Evolutionary conservation across 2,329 filamentous ascomycete species (phyloP), one percentile per base, ranked within the genome.

Genomic region (Penicillium fuscoglaucum): DNA sequence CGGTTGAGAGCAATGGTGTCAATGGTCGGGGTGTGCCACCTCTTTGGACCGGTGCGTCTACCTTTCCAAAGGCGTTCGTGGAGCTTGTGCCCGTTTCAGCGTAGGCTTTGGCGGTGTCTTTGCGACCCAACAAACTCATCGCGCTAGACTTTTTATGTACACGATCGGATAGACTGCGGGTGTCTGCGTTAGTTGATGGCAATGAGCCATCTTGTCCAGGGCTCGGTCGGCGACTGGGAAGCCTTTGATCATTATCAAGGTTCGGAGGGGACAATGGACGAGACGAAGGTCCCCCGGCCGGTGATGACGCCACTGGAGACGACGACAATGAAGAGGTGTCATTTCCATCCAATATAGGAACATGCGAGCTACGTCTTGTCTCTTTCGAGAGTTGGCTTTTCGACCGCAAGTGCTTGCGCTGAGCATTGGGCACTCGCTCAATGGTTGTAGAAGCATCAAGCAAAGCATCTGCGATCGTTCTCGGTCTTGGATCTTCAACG

Each of bases 381-480:
- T 71, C 74, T 53, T 72, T 76, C 26, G 74, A 76, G 33, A 72
- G 69, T 52, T 78, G 76, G 59, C 68, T 78, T 62, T 75, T 75
- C 28, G 73, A 71, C 52, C 74, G 74, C 15, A 74, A 66, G 46
- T 75, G 71, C 57, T 69, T 79, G 50, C 76, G 76, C 44, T 73
- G 70, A 43, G 84, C 78, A 8, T 84, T 75, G 0, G 86, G 80
- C 4, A 59, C 59, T 63, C 89, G 87, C 68, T 93, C 89, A 61
- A 95, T 91, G 0, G 90, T 92, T 78, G 91, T 93, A 1, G 92
- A 96, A 7, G 95, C 95, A 74, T 98, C 95, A 31, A 96, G 81
- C 17, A 98, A 80, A 6, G 95, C 95, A 75, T 98, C 93, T 4
- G 90, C 87, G 64, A 98, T 95, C 0, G 92, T 96, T 65, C 91